Conservation (phyloP, 495 filamentous ascomycete genomes). For the Cercophora scortea region DNA sequence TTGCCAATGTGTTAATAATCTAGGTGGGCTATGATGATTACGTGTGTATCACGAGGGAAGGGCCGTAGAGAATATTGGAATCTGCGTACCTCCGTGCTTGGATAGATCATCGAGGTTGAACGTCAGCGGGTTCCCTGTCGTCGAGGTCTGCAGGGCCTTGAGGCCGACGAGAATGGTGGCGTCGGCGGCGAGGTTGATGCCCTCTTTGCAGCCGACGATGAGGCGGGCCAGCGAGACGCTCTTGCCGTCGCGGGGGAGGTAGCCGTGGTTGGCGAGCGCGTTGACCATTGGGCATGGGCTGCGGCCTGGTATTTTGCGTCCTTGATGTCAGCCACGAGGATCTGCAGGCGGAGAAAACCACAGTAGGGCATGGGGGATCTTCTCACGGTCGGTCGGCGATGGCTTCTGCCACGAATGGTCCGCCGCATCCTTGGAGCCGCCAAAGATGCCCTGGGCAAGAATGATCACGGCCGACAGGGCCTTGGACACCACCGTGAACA, state of each 20-base stretch:
- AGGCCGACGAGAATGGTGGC: conserved; percentile 13
- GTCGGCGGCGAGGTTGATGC: conserved; percentile 18
- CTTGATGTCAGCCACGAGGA: background rate
- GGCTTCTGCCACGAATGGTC: conserved; percentile 8
- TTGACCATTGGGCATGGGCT: conserved; percentile 48
- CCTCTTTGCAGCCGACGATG: conserved; percentile 14
- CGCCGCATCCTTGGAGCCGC: background rate
- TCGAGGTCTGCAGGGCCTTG: conserved; percentile 16
- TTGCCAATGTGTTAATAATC: background rate
- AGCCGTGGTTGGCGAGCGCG: conserved; percentile 50
- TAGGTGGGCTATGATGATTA: no score
- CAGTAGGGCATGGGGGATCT: background rate
- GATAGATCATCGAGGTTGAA: conserved; percentile 23
- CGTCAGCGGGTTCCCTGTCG: conserved; percentile 17
- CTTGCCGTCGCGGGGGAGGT: conserved; percentile 46
- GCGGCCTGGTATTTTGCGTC: conserved; percentile 8
- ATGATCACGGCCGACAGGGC: background rate
- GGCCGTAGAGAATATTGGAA: background rate
- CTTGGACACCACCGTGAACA: background rate
- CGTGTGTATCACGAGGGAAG: no score
- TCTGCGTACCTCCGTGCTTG: conserved; percentile 15
- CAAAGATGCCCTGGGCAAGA: background rate
- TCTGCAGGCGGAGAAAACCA: background rate
- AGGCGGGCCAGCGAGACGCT: conserved; percentile 19
- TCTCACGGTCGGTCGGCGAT: conserved; percentile 6